phyloP scores from a whole-genome alignment of 2,329 filamentous ascomycete species.

The Thielaviopsis euricoi region DNA sequence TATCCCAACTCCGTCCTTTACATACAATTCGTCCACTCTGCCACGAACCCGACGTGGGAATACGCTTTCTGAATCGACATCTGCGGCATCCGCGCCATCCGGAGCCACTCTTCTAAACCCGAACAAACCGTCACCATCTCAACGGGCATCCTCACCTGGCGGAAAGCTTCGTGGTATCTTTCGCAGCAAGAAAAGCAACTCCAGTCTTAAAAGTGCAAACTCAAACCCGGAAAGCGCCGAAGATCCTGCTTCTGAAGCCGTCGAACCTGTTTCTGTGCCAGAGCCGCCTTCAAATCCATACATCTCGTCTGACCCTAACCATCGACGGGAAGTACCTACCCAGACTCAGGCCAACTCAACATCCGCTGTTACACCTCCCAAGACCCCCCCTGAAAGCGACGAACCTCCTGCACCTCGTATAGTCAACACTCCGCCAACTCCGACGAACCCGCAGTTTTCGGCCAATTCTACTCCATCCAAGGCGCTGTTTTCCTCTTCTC shows the following conservation, averaged over 20 bases:
- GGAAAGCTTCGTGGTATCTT: slow-evolving; percentile 60
- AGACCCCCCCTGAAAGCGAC: slow-evolving; percentile 25
- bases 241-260: slow-evolving; percentile 9
- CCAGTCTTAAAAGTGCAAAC: slow-evolving; percentile 17
- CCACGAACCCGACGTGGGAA: slow-evolving; percentile 16
- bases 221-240: slow-evolving; percentile 13
- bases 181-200: slow-evolving; percentile 32
- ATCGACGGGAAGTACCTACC: slow-evolving; percentile 1
- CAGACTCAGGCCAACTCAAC: slow-evolving; percentile 1
- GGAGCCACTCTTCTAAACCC: slow-evolving; percentile 28
- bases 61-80: slow-evolving; percentile 11
- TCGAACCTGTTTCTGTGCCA: not conserved
- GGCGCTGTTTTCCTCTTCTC: slow-evolving; percentile 5
- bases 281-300: not conserved
- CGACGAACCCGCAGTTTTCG: slow-evolving; percentile 28
- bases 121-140: slow-evolving; percentile 24
- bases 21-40: slow-evolving; percentile 16
- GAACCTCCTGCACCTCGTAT: slow-evolving; percentile 35
- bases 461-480: slow-evolving; percentile 13
- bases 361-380: slow-evolving; percentile 20
- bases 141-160: slow-evolving; percentile 49
- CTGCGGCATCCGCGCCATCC: not conserved
- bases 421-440: slow-evolving; percentile 51
- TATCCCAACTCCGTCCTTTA: slow-evolving; percentile 19
- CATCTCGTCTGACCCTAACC: not conserved